Evolutionary conservation across 2,329 filamentous ascomycete species (phyloP), one percentile per base, ranked within the genome.

Genomic region (Fusarium pseudocircinatum): DNA sequence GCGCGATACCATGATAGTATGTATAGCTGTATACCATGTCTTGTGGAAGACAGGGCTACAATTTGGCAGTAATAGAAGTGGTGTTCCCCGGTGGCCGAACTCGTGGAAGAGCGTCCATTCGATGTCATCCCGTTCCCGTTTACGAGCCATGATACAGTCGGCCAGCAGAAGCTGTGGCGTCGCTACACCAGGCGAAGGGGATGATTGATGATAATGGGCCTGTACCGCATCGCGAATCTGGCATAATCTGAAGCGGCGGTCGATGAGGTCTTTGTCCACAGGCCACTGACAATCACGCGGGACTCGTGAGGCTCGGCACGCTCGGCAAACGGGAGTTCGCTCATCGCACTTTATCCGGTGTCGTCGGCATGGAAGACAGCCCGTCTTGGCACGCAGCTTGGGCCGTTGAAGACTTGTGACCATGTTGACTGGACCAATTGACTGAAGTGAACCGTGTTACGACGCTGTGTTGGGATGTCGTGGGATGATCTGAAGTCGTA

Each of bases 141-240:
- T 40, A 28, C 34, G 34, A 54, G 50, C 50, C 15, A 30, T 10
- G 2, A 28, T 3, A 2, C 20, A 54, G 1, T 54, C 34, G 4
- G 50, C 24, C 7, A 39, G 22, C 7, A 40, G 39, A n/a, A 40
- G 46, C 28, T 32, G 46, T 4, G 22, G 1, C 1, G 46, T 24
- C n/a, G 2, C 15, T 13, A 20, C 22, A 34, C 1, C 10, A 50
- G 0, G 7, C 28, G 9, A 36, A 6, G 32, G 12, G 4, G 2
- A 1, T 5, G 20, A 53, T 28, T 37, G 24, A 13, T 16, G 20
- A 20, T 26, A 8, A 13, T 2, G 18, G 28, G 2, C 13, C 3
- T 22, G 20, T 22, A 3, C 4, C 6, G n/a, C 7, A 2, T 14
- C 49, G 18, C 30, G 30, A 54, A 40, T 2, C 0, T n/a, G 16